These are phyloP conservation scores for Rasamsonia emersonii DNA, from an alignment of 2,329 filamentous ascomycete species.

Conservation along the genomic window DNA sequence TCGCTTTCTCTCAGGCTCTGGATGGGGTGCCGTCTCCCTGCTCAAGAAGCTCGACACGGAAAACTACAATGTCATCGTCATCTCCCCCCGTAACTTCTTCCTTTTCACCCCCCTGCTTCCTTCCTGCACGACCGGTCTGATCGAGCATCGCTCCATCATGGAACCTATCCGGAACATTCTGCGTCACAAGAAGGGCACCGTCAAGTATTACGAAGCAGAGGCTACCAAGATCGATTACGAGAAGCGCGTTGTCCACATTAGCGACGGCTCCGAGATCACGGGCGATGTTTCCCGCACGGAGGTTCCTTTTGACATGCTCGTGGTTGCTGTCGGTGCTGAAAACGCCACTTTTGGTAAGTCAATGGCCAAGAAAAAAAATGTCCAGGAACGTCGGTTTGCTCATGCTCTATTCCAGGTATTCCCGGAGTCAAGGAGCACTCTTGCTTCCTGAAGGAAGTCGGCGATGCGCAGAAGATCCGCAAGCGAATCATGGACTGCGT, in stretches of 20 bases:
- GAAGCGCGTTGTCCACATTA: slow-evolving; percentile 78
- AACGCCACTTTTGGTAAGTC: slow-evolving; percentile 85
- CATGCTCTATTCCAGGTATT: slow-evolving; percentile 56
- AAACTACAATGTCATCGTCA: slow-evolving; percentile 97
- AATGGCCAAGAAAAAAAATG: slow-evolving; percentile 2
- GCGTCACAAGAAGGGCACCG: slow-evolving; percentile 84
- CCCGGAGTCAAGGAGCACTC: slow-evolving; percentile 90
- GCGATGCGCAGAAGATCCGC: slow-evolving; percentile 89
- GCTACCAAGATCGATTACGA: slow-evolving; percentile 91
- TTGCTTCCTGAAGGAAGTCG: slow-evolving; percentile 98
- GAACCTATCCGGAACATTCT: slow-evolving; percentile 95
- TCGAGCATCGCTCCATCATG: slow-evolving; percentile 99
- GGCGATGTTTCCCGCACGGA: slow-evolving; percentile 73
- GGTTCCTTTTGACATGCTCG: slow-evolving; percentile 95
- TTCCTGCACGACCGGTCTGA: slow-evolving; percentile 92
- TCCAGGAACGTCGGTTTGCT: no score
- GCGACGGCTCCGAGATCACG: slow-evolving; percentile 88
- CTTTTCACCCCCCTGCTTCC: slow-evolving; percentile 96
- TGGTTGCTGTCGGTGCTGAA: slow-evolving; percentile 93
- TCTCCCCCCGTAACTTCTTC: slow-evolving; percentile 99
- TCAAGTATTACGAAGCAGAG: slow-evolving; percentile 97
- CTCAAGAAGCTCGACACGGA: slow-evolving; percentile 98
- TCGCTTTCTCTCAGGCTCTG: slow-evolving; percentile 59
- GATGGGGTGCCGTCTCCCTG: slow-evolving; percentile 92
- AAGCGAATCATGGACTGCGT: slow-evolving; percentile 99